Evolutionary conservation across 257 asterid species (phyloP).

Genomic region (Salvia rosmarinus): DNA sequence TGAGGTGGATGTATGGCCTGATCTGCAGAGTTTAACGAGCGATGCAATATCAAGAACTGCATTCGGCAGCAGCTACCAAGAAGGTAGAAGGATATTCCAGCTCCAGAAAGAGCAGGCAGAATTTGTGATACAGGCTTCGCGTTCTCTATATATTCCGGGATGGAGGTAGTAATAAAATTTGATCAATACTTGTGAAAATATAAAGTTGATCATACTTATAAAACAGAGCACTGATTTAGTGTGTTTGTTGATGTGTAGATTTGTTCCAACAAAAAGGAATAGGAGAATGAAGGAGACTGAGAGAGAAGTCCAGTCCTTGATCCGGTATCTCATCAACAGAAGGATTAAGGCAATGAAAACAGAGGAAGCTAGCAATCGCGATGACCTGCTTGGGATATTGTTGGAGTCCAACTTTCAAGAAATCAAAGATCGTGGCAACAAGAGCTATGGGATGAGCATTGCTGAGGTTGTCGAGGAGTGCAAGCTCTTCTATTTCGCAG

Average conservation of each 20-base stretch:
- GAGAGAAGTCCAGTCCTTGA: constrained; percentile 1
- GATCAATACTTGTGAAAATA: too few relatives aligned
- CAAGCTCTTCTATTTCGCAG: constrained; percentile 49
- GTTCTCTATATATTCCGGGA: background rate
- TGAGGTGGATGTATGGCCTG: constrained; percentile 58
- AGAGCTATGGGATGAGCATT: constrained; percentile 9
- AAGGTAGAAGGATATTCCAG: constrained; percentile 56
- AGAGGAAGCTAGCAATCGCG: background rate
- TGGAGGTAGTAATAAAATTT: background rate
- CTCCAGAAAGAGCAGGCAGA: constrained; percentile 45
- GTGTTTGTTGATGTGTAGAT: too few relatives aligned
- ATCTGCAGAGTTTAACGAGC: constrained; percentile 40
- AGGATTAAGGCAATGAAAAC: constrained; percentile 7
- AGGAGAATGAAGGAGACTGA: constrained; percentile 33
- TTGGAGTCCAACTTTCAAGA: constrained; percentile 24
- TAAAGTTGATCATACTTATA: too few relatives aligned
- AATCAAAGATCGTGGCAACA: constrained; percentile 11
- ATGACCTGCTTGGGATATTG: constrained; percentile 24
- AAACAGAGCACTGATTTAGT: background rate
- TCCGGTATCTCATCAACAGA: background rate
- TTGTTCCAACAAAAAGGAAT: constrained; percentile 47
- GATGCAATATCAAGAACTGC: constrained; percentile 60
- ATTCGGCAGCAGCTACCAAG: constrained; percentile 56
- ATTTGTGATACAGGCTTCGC: background rate
- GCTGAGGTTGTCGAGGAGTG: constrained; percentile 20